A percentile compares a stretch with the other conserved stretches of the same genome.
These are phyloP conservation scores for Capronia coronata DNA, from an alignment of 2,329 filamentous ascomycete genomes.

Conservation along the genomic window DNA sequence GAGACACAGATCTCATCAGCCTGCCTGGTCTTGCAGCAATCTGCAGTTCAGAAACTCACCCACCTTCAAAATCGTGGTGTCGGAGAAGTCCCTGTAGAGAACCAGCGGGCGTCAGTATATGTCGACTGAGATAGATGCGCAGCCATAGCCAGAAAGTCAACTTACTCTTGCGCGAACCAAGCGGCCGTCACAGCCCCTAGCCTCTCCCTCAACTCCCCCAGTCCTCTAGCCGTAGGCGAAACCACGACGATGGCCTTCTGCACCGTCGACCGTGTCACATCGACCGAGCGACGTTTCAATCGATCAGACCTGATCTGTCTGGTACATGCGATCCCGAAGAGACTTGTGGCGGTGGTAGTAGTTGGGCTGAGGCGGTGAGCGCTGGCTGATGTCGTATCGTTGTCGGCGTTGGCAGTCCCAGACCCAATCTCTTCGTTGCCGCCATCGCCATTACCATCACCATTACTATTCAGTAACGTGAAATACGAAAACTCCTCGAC, in stretches of 20 bases:
- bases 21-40: background rate
- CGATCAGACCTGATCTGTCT: slow-evolving; percentile 76
- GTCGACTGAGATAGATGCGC: too few relatives aligned
- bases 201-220: slow-evolving; percentile 84
- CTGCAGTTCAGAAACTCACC: slow-evolving; percentile 19
- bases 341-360: slow-evolving; percentile 57
- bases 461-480: slow-evolving; percentile 59
- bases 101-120: too few relatives aligned
- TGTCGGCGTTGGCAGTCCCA: too few relatives aligned
- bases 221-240: slow-evolving; percentile 79
- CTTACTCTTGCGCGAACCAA: slow-evolving; percentile 84
- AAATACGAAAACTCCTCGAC: slow-evolving; percentile 99
- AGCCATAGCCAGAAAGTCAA: slow-evolving; percentile 13
- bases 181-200: slow-evolving; percentile 84
- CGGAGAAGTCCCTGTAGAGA: slow-evolving; percentile 83
- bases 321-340: slow-evolving; percentile 95
- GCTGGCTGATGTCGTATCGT: too few relatives aligned
- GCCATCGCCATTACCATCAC: background rate
- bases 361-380: background rate
- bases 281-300: slow-evolving; percentile 69
- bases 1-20: background rate
- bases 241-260: slow-evolving; percentile 98
- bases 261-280: slow-evolving; percentile 94
- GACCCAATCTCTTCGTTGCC: too few relatives aligned
- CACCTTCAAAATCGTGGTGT: slow-evolving; percentile 76